Evolutionary conservation across 176 grass and related monocot genomes (phyloP).

Genomic region (Elymus sibiricus): DNA sequence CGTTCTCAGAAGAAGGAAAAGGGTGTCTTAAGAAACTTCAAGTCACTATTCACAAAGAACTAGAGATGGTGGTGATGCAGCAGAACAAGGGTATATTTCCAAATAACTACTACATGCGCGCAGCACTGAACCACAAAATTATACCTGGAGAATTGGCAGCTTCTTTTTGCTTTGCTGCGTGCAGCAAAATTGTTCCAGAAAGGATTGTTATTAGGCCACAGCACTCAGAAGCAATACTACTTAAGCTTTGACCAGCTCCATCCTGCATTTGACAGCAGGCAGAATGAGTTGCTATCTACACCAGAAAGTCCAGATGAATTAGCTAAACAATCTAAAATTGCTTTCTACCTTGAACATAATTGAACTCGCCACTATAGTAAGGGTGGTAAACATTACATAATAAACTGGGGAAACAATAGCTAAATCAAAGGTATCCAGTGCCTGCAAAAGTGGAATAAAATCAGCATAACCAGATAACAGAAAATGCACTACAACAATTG

Average conservation of each 20-base stretch:
- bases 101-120: background rate
- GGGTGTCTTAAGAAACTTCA: background rate
- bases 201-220: slow-evolving; percentile 90
- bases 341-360: slow-evolving; percentile 97
- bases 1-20: background rate
- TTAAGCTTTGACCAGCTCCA: slow-evolving; percentile 76
- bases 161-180: slow-evolving; percentile 66
- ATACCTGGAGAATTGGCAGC: slow-evolving; percentile 51
- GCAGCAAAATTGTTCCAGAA: slow-evolving; percentile 87
- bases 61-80: background rate
- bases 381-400: slow-evolving; percentile 95
- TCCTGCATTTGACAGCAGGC: slow-evolving; percentile 52
- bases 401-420: slow-evolving; percentile 91
- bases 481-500: background rate
- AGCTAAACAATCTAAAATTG: background rate
- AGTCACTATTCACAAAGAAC: background rate
- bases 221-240: slow-evolving; percentile 81
- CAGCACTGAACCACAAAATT: background rate
- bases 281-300: slow-evolving; percentile 1
- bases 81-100: background rate
- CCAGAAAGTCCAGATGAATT: background rate
- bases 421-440: slow-evolving; percentile 92
- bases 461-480: slow-evolving; percentile 17
- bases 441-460: slow-evolving; percentile 44
- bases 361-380: slow-evolving; percentile 85